These are phyloP conservation scores for Erigeron canadensis DNA, from an alignment of 129 eudicot species.

Conservation along the genomic window DNA sequence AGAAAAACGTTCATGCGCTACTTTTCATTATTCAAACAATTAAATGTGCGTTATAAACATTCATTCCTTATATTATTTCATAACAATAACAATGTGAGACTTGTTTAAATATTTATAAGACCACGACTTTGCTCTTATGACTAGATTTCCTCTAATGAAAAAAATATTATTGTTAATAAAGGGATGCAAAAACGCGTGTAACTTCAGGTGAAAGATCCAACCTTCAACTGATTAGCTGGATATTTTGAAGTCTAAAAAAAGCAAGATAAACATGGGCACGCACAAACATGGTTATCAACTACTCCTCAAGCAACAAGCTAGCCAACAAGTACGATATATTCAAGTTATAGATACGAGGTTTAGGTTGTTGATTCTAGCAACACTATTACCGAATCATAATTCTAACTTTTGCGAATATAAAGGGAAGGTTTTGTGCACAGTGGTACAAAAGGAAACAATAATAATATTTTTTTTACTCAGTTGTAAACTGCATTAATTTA, in stretches of 20 bases:
- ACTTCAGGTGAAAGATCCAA: slow-evolving; percentile 5
- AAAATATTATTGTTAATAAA: slow-evolving; percentile 11
- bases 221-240: slow-evolving; percentile 8
- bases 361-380: too few relatives aligned
- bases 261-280: slow-evolving; percentile 19
- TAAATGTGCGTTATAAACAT: not conserved
- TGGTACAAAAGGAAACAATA: too few relatives aligned
- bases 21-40: not conserved
- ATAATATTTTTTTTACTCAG: too few relatives aligned
- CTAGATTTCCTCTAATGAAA: slow-evolving; percentile 19
- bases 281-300: not conserved
- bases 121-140: slow-evolving; percentile 15
- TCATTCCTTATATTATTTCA: too few relatives aligned
- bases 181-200: slow-evolving; percentile 20
- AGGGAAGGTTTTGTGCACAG: too few relatives aligned
- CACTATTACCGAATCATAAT: too few relatives aligned
- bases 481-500: too few relatives aligned
- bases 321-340: not conserved
- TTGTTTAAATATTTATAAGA: slow-evolving; percentile 4
- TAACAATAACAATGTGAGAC: not conserved
- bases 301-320: slow-evolving; percentile 2
- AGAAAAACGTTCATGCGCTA: not conserved
- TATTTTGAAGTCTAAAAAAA: not conserved
- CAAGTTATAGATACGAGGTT: not conserved
- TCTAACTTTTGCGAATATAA: too few relatives aligned